A percentile compares a stretch with the other conserved stretches of the same genome.
phyloP scores from a whole-genome alignment of 495 filamentous ascomycete species.

The Talaromyces wortmannii region DNA sequence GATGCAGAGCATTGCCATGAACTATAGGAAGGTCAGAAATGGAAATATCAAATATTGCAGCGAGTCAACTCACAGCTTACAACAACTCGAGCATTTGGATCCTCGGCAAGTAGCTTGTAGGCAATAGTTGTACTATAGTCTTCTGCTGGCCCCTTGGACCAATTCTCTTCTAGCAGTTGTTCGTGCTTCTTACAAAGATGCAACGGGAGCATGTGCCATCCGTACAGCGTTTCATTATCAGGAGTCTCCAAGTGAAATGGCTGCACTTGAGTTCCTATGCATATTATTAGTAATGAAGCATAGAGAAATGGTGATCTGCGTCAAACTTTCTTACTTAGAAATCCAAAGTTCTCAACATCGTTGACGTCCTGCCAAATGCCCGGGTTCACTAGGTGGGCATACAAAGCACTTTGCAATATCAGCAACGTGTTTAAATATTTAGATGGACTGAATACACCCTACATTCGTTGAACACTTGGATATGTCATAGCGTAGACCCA shows the following conservation, averaged over 20 bases:
- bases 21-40: conserved; percentile 14
- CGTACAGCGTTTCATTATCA: conserved; percentile 52
- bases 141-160: conserved; percentile 29
- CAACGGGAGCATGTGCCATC: conserved; percentile 56
- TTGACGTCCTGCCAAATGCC: conserved; percentile 63
- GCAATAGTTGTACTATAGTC: conserved; percentile 37
- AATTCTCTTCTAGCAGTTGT: conserved; percentile 32
- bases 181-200: conserved; percentile 46
- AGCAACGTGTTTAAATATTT: conserved; percentile 3
- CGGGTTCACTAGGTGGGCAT: conserved; percentile 67
- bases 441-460: conserved; percentile 4
- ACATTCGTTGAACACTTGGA: conserved; percentile 47
- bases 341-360: conserved; percentile 71
- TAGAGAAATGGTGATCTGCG: not conserved
- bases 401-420: conserved; percentile 53
- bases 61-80: conserved; percentile 4
- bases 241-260: conserved; percentile 49
- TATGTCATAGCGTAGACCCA: conserved; percentile 39
- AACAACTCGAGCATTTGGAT: conserved; percentile 50
- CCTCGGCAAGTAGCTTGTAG: conserved; percentile 45
- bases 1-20: conserved; percentile 42
- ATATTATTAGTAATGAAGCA: not conserved
- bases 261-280: conserved; percentile 50
- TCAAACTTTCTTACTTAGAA: conserved; percentile 53
- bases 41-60: not conserved